A percentile compares a stretch with the other conserved stretches of the same genome.
phyloP scores from a whole-genome alignment of 2,329 filamentous ascomycete genomes.

The Aspergillus quadricinctus region DNA sequence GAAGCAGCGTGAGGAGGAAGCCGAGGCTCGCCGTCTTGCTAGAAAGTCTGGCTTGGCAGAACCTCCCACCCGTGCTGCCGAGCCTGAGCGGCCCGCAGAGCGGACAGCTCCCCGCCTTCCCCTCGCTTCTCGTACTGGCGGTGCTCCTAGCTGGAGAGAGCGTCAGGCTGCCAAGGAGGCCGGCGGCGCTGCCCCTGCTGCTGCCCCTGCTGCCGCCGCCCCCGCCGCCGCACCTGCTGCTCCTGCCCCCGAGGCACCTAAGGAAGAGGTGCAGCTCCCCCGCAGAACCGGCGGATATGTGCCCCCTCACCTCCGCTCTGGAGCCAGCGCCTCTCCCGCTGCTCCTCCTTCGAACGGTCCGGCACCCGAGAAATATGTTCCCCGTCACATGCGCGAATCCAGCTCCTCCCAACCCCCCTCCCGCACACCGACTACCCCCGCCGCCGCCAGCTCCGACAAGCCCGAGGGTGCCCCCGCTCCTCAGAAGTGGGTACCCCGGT shows the following conservation, averaged over 20 bases:
- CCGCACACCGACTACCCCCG: slow-evolving; percentile 15
- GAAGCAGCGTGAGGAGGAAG: slow-evolving; percentile 81
- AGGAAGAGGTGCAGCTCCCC: slow-evolving; percentile 25
- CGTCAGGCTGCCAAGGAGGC: slow-evolving; percentile 50
- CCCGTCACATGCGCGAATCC: slow-evolving; percentile 29
- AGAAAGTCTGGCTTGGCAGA: slow-evolving; percentile 53
- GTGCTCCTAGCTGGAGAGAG: slow-evolving; percentile 55
- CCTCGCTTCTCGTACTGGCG: slow-evolving; percentile 47
- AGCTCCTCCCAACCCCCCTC: slow-evolving; percentile 21
- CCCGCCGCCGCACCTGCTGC: too few species aligned
- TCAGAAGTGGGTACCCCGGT: slow-evolving; percentile 35
- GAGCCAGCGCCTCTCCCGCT: slow-evolving; percentile 24
- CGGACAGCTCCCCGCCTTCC: slow-evolving; percentile 52
- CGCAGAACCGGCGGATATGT: slow-evolving; percentile 36
- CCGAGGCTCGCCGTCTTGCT: slow-evolving; percentile 67
- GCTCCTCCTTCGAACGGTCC: slow-evolving; percentile 27
- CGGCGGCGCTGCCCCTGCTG: slow-evolving; percentile 13
- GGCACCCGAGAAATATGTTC: slow-evolving; percentile 27
- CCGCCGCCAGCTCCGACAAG: slow-evolving; percentile 20
- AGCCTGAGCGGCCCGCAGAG: slow-evolving; percentile 47
- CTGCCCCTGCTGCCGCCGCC: slow-evolving; percentile 19
- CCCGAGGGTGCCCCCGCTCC: slow-evolving; percentile 22
- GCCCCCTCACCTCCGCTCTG: slow-evolving; percentile 38
- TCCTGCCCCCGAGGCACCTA: slow-evolving; percentile 18
- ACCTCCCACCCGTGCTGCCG: slow-evolving; percentile 36